Percentiles rank a stretch among this genome's conserved stretches.
Evolutionary conservation across 176 grass and related monocot species (phyloP).

Genomic region (Poa pratensis): DNA sequence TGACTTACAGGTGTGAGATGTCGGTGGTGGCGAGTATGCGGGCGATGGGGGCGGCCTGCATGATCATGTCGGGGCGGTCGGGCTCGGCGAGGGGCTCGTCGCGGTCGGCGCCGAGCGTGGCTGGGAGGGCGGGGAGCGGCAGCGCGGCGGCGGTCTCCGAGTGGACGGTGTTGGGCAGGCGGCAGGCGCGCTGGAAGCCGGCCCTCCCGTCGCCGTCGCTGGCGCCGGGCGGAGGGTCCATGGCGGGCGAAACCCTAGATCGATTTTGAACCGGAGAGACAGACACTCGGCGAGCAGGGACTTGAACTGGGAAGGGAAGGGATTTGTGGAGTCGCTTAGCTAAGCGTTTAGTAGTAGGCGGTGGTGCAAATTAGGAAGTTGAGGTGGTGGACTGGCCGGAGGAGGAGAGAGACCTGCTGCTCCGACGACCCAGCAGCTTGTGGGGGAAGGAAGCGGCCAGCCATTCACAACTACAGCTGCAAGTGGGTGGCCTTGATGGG

Average conservation of each 20-base stretch:
- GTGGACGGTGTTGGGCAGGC: slow-evolving; percentile 83
- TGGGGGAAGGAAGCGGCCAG: not conserved
- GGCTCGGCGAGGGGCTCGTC: slow-evolving; percentile 53
- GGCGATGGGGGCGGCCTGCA: slow-evolving; percentile 78
- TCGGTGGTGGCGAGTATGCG: slow-evolving; percentile 82
- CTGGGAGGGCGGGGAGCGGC: slow-evolving; percentile 72
- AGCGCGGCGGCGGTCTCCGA: slow-evolving; percentile 77
- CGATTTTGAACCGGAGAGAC: slow-evolving; percentile 17
- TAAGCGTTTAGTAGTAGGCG: slow-evolving; percentile 1
- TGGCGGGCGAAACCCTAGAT: slow-evolving; percentile 62
- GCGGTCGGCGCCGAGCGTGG: slow-evolving; percentile 65
- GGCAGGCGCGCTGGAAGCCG: slow-evolving; percentile 81
- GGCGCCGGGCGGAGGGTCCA: slow-evolving; percentile 40
- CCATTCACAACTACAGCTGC: not conserved
- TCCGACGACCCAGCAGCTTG: slow-evolving; percentile 30
- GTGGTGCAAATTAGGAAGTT: slow-evolving; percentile 25
- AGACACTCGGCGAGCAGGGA: not conserved
- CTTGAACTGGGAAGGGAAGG: not conserved
- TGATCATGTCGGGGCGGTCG: slow-evolving; percentile 78
- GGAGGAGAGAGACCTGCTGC: not conserved
- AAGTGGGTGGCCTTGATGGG: not conserved
- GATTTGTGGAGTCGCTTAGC: slow-evolving; percentile 15
- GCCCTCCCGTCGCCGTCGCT: not conserved
- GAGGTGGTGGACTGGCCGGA: not conserved
- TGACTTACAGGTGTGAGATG: slow-evolving; percentile 70